phyloP scores from a whole-genome alignment of 768 basidiomycete genomes.

The Leccinum sublutescens region DNA sequence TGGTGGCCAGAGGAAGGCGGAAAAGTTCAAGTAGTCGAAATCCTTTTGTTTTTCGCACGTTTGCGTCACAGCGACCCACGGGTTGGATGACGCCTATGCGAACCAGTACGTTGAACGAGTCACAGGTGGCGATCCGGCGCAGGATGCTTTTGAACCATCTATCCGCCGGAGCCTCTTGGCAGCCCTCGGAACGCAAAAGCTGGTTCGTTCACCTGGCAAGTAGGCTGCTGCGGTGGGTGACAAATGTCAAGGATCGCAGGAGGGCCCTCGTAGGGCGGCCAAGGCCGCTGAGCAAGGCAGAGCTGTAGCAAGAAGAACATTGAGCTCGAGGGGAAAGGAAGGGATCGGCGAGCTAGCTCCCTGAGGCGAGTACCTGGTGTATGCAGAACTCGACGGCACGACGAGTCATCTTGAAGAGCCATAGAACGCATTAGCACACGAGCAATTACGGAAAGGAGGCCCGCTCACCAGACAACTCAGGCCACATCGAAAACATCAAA shows the following conservation, averaged over 20 bases:
- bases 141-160: conserved; percentile 18
- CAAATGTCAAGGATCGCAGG: conserved; percentile 5
- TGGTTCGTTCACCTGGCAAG: conserved; percentile 20
- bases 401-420: no score
- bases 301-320: conserved; percentile 3
- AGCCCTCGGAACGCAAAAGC: conserved; percentile 9
- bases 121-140: conserved; percentile 24
- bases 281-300: conserved; percentile 13
- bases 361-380: no score
- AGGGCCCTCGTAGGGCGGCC: background rate
- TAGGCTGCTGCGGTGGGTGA: conserved; percentile 19
- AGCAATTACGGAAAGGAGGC: no score
- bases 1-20: conserved; percentile 34
- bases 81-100: conserved; percentile 22
- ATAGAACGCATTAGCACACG: no score
- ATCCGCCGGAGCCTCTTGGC: conserved; percentile 19
- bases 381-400: no score
- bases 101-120: conserved; percentile 30
- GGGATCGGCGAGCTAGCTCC: no score
- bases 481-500: no score
- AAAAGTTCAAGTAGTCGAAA: conserved; percentile 21
- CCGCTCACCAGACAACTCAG: no score
- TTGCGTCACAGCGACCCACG: conserved; percentile 37
- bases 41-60: conserved; percentile 31
- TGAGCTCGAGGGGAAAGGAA: no score